Base-by-base conservation (phyloP, 176 grass and related monocot genomes). In the Eleusine coracana region DNA sequence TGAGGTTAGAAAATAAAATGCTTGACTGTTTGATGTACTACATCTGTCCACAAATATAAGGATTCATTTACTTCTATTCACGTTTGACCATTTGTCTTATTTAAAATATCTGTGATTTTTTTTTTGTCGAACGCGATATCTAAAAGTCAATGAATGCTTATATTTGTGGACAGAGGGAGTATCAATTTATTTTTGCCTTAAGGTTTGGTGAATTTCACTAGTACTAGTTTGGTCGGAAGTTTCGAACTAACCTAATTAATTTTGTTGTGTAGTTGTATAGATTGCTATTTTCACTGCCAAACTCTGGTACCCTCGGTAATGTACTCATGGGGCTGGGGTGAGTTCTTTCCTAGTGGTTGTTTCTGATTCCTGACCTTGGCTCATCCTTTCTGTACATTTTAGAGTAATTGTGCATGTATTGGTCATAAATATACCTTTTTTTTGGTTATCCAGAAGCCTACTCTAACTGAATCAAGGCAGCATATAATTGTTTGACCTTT, bases 1-100 rank as follows among this genome's bases (percentile, higher is more conserved):
- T 39, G 92, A 94, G 92, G 92, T 94, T 89, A 69, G 84, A 28
- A 59, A 59, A 71, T 66, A 49, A 40, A 29, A 18, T 48, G 20
- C n/a, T 80, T 54, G 39, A 51, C 18, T 82, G 39, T 44, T 9
- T 14, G 4, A 48, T 1, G 70, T 70, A 16, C n/a, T 1, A 34
- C 31, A 1, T 34, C 31, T 2, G 1, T 34, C 31, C 31, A 34
- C 31, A 34, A 34, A 34, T 34, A 34, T 34, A 34, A 34, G 31
- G 31, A 34, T 34, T 34, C 2, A 34, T 34, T 34, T 1, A 1
- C 31, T 34, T 34, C 31, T 34, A 34, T 2, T 34, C 31, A 34
- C 31, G 2, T 34, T 34, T 34, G 31, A 34, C 31, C 31, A 34
- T 34, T 34, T 34, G 31, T 34, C 31, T 34, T 34, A 34, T 34